Conservation (phyloP, 129 eudicot genomes). For the Arctium lappa region DNA sequence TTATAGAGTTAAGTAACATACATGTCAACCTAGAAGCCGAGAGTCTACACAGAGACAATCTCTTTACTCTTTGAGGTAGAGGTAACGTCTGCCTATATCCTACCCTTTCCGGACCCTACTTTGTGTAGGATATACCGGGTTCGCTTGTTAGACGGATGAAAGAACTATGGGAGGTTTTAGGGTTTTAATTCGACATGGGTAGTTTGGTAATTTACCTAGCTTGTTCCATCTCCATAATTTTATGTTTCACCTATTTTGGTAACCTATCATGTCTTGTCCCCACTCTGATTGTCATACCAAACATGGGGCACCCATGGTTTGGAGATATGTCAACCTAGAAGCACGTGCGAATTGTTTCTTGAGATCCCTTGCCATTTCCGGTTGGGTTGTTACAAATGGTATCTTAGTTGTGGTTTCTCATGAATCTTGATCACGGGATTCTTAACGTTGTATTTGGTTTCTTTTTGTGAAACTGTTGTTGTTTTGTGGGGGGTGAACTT, state of each 20-base stretch:
- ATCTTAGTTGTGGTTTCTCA: background rate
- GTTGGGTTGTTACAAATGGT: background rate
- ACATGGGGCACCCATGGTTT: background rate
- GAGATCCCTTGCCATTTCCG: background rate
- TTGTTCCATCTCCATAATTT: background rate
- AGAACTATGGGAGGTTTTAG: background rate
- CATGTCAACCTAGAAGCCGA: background rate
- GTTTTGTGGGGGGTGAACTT: conserved; percentile 13
- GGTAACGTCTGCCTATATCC: too few species aligned
- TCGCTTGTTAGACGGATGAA: background rate
- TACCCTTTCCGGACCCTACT: too few species aligned
- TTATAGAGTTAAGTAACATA: background rate
- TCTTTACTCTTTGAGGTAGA: too few species aligned
- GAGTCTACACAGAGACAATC: background rate
- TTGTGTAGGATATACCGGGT: background rate
- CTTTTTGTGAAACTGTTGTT: background rate
- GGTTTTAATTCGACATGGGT: background rate
- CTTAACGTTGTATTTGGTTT: background rate
- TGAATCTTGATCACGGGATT: background rate
- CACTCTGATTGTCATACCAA: background rate
- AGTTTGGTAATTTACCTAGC: background rate
- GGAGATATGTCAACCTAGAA: background rate
- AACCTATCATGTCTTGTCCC: background rate
- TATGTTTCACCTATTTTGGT: background rate
- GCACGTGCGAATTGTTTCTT: background rate